These are phyloP conservation scores for Naegleria lovaniensis DNA, from an alignment of 208 protist genomes.

Conservation along the genomic window DNA sequence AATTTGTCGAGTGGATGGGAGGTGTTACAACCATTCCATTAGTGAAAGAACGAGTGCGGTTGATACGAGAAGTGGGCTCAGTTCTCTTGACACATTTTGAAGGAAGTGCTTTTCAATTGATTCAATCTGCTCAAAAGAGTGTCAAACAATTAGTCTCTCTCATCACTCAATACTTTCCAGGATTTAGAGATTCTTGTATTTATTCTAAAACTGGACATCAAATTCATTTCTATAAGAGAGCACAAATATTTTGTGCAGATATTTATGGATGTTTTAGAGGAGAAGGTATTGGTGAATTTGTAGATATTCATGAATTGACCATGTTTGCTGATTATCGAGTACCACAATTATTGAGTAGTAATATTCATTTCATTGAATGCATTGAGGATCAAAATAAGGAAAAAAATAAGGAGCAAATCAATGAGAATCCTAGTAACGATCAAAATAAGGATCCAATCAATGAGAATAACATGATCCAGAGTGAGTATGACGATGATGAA, in stretches of 20 bases:
- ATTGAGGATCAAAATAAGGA: no score
- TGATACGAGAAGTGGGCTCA: slow-evolving; percentile 13
- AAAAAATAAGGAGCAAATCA: no score
- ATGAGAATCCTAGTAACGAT: no score
- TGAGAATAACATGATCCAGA: no score
- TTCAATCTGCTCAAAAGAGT: slow-evolving; percentile 17
- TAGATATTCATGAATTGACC: slow-evolving; percentile 26
- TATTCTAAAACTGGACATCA: slow-evolving; percentile 12
- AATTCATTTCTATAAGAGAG: slow-evolving; percentile 28
- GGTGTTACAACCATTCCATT: background rate
- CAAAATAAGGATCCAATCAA: no score
- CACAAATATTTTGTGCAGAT: slow-evolving; percentile 33
- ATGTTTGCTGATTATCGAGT: slow-evolving; percentile 31
- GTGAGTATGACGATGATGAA: background rate
- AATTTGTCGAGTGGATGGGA: slow-evolving; percentile 16
- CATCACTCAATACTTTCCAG: slow-evolving; percentile 18
- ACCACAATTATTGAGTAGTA: slow-evolving; percentile 20
- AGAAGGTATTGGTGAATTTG: slow-evolving; percentile 29
- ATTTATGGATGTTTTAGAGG: background rate
- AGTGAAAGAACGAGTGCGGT: background rate
- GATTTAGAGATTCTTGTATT: slow-evolving; percentile 26
- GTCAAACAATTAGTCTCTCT: slow-evolving; percentile 7
- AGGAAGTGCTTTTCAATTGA: slow-evolving; percentile 18
- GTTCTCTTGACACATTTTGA: background rate
- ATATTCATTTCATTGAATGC: background rate